Evolutionary conservation across 176 grass and related monocot genomes (phyloP), one percentile per base, ranked within the genome.

Genomic region (Zea luxurians): DNA sequence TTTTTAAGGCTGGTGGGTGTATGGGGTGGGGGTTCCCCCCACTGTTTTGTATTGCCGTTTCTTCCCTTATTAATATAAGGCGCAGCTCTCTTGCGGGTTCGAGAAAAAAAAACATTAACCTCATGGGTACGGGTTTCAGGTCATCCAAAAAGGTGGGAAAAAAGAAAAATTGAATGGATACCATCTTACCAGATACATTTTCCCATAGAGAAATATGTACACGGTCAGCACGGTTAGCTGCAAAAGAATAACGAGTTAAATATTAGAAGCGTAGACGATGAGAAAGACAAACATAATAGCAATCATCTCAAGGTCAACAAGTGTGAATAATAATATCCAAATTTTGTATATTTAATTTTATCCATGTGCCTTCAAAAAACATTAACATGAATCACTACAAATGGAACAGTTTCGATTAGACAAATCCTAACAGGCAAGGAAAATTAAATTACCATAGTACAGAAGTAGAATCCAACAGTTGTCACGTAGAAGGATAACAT

Each of bases 401-500:
- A 59, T 59, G 7, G 18, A 21, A 46, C 2, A 49, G 11, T 10
- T 36, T 61, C 13, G 7, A 50, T 16, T 35, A 46, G 75, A 80
- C 40, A 75, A 75, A 79, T 66, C 37, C 45, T 86, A 49, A 34
- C 6, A 60, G 38, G 42, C 41, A 80, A 76, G 13, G 27, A 18
- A 68, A 73, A 83, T 11, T 70, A 40, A 81, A 75, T 76, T 91
- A 97, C 94, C 94, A 97, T 97, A 70, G 94, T 97, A 80, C 94
- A 97, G 52, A 91, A 73, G 74, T 97, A 97, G 82, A 97, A 97
- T 3, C 94, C 94, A 83, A 97, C 75, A 72, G 94, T 93, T 67
- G 91, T 84, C 83, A 97, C 89, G 74, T 91, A 97, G 84, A 97
- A 97, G 71, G 94, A 93, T 75, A 93, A 76, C 94, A 97, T 97